Percentiles rank a stretch among this genome's conserved stretches.
These are phyloP conservation scores for Mycena chlorophos DNA, from an alignment of 768 basidiomycete species.

Conservation along the genomic window DNA sequence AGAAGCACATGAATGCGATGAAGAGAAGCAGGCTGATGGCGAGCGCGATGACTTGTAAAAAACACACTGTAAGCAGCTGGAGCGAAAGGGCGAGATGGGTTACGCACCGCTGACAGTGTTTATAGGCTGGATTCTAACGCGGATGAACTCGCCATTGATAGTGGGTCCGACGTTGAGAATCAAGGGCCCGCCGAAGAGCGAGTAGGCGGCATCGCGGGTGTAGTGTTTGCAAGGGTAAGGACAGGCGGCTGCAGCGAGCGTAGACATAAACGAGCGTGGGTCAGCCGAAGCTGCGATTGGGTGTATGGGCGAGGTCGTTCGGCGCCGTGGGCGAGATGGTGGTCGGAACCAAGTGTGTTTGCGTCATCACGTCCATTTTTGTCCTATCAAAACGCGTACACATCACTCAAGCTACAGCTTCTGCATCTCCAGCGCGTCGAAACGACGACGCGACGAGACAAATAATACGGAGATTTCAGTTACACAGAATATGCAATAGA, in stretches of 20 bases:
- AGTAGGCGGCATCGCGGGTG: slow-evolving; percentile 15
- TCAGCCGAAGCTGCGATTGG: too few relatives aligned
- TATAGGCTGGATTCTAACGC: slow-evolving; percentile 21
- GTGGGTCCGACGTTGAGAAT: slow-evolving; percentile 17
- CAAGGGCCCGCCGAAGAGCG: slow-evolving; percentile 19
- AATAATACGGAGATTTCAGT: slow-evolving; percentile 9
- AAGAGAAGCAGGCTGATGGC: slow-evolving; percentile 26
- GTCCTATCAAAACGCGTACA: slow-evolving; percentile 4
- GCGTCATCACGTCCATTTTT: background rate
- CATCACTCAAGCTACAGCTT: slow-evolving; percentile 12
- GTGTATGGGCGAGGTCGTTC: too few relatives aligned
- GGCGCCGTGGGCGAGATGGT: background rate
- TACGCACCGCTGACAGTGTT: slow-evolving; percentile 22
- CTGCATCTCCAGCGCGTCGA: background rate
- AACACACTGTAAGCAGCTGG: background rate
- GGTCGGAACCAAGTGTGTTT: background rate
- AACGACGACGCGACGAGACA: slow-evolving; percentile 6
- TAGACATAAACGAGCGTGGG: slow-evolving; percentile 18
- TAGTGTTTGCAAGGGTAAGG: slow-evolving; percentile 14
- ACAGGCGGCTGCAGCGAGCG: slow-evolving; percentile 14
- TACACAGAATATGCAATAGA: slow-evolving; percentile 17
- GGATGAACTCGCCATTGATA: slow-evolving; percentile 21
- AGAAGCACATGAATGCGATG: slow-evolving; percentile 27
- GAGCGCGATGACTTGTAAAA: slow-evolving; percentile 28
- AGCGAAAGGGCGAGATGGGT: background rate